These are phyloP conservation scores for Lyophyllum shimeji DNA, from an alignment of 768 basidiomycete species.

Conservation along the genomic window DNA sequence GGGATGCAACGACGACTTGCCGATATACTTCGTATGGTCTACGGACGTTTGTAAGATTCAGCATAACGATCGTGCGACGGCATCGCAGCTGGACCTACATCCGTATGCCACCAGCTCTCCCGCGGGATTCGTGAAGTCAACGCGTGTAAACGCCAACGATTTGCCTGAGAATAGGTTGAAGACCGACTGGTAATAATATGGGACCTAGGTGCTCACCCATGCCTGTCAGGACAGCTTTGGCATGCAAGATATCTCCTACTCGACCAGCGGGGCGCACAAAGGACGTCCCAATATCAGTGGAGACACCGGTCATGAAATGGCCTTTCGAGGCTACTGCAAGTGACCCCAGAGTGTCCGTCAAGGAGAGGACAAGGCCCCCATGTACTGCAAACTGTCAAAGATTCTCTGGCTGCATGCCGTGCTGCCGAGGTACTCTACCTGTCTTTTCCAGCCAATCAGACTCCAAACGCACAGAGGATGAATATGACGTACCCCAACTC, in stretches of 20 bases:
- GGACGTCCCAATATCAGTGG: slow-evolving; percentile 77
- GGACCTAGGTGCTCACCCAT: slow-evolving; percentile 47
- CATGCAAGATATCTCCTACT: slow-evolving; percentile 63
- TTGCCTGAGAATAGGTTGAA: slow-evolving; percentile 48
- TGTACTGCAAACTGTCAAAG: slow-evolving; percentile 45
- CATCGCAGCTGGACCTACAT: slow-evolving; percentile 45
- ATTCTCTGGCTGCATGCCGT: neutral
- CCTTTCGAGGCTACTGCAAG: slow-evolving; percentile 82
- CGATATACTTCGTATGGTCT: slow-evolving; percentile 89
- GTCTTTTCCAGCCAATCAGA: slow-evolving; percentile 27
- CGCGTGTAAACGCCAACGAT: slow-evolving; percentile 76
- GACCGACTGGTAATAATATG: neutral
- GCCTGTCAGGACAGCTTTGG: slow-evolving; percentile 65
- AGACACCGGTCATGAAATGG: slow-evolving; percentile 86
- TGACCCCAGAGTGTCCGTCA: slow-evolving; percentile 85
- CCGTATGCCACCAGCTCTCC: slow-evolving; percentile 82
- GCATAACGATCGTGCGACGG: neutral
- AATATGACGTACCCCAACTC: slow-evolving; percentile 63
- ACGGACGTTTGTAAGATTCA: slow-evolving; percentile 5
- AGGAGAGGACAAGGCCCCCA: slow-evolving; percentile 77
- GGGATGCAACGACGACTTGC: slow-evolving; percentile 55
- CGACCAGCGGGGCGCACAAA: slow-evolving; percentile 79
- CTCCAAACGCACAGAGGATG: slow-evolving; percentile 1
- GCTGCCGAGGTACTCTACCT: slow-evolving; percentile 25
- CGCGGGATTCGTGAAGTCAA: slow-evolving; percentile 65